Conservation (phyloP, 2,329 filamentous ascomycete genomes). For the Onygenales sp. region DNA sequence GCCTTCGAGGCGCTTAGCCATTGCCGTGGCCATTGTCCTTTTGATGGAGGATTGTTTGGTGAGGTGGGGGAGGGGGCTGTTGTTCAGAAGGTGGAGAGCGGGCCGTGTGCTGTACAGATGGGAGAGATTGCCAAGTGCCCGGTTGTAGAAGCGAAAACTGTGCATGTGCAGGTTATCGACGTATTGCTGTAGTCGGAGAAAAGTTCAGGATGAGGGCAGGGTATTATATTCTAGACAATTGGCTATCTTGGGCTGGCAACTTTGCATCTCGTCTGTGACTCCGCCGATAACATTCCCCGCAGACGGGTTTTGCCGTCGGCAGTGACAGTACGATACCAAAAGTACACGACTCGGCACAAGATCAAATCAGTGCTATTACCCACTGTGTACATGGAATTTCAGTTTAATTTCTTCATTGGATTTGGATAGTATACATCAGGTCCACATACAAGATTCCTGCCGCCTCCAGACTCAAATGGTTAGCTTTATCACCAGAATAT, state of each 20-base stretch:
- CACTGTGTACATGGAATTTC: no score
- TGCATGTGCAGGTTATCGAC: slow-evolving; percentile 4
- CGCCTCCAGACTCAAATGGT: no score
- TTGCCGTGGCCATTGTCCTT: slow-evolving; percentile 56
- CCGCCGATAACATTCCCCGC: no score
- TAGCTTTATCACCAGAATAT: no score
- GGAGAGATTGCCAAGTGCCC: slow-evolving; percentile 2
- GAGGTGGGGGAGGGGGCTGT: not conserved
- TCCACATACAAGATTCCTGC: no score
- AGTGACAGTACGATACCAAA: no score
- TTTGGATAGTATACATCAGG: no score
- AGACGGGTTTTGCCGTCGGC: no score
- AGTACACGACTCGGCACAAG: no score
- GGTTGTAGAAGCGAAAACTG: slow-evolving; percentile 4
- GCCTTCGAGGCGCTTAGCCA: slow-evolving; percentile 75
- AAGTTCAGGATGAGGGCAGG: not conserved
- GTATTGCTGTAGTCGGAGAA: not conserved
- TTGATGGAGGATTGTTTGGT: slow-evolving; percentile 15
- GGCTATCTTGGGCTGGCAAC: not conserved
- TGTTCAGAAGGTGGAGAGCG: not conserved
- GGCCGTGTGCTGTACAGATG: not conserved
- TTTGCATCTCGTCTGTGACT: no score
- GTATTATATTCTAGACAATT: not conserved
- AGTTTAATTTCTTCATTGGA: no score
- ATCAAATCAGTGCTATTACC: no score